Evolutionary conservation across 176 grass and related monocot genomes (phyloP), one percentile per base, ranked within the genome.

Genomic region (Cymbopogon citratus): DNA sequence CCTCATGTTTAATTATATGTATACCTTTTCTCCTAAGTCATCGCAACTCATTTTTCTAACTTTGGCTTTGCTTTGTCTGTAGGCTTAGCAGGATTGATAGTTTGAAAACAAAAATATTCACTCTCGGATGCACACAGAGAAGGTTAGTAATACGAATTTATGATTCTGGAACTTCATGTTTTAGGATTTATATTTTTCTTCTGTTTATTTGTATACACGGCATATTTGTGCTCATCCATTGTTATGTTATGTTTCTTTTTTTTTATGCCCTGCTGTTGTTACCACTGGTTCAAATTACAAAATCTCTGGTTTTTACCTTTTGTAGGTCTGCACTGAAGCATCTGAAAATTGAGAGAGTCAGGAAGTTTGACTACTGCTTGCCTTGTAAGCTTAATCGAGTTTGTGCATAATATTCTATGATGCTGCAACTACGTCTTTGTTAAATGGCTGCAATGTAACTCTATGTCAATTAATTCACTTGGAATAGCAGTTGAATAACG

Each of bases 311-410:
- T 27, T 80, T 21, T 44, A 74, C 75, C 25, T 80, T 65, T 64
- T 87, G 31, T 86, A 98, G 92, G 78, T 92, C 95, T 84, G 88
- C 92, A 1, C 63, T 98, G 67, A 98, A 91, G 73, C 88, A 87
- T 88, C 85, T 98, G 43, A 98, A 89, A 88, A 87, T 74, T 10
- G 95, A 98, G 75, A 83, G 95, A 73, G 92, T 98, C 76, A 98
- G 90, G 87, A 80, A 87, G 51, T 98, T 91, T 77, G 92, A 98
- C 71, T 98, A 98, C 79, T 98, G 95, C 81, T 90, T 98, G 86
- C 95, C 95, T 9, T 98, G 92, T 98, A 86, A 98, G 95, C 84
- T 49, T 71, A 79, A 59, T 85, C 39, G n/a, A n/a, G n/a, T n/a
- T n/a, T n/a, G n/a, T n/a, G n/a, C n/a, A n/a, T n/a, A n/a, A n/a